Base-by-base conservation (phyloP, 2,329 filamentous ascomycete species). In the Xylaria digitata region DNA sequence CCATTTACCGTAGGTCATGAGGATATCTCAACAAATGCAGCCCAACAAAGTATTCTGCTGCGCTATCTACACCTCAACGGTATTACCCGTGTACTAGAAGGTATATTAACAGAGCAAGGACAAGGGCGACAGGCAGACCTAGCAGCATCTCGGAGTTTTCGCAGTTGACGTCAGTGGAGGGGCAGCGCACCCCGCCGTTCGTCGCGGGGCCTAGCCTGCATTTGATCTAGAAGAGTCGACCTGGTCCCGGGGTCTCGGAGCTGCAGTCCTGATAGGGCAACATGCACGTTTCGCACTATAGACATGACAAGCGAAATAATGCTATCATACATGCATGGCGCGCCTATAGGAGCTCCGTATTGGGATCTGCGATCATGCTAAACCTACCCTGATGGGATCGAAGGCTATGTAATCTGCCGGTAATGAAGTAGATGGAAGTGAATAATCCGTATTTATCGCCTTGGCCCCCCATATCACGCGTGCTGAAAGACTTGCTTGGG, bases 111-210 rank as follows among this genome's bases (percentile, higher is more conserved):
- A 40, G 37, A 15, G 37, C 9, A 40, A 34, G 32, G 37, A 13
- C 13, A 40, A 5, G 37, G 9, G 37, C 37, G 37, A 40, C 37
- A 15, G 15, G 37, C 11, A 50, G 49, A 52, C 11, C 30, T 40
- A 11, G 26, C 26, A 13, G 8, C 6, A 30, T 40, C 23, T 58
- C 63, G 63, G 67, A 59, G 66, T 45, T 26, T 4, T 65, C 62
- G 62, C 66, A 61, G 59, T 54, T 66, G 66, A 64, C 66, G 66
- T 69, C 63, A 66, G 42, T 26, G 40, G 11, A 42, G 21, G 32
- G 50, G 45, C 11, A 30, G n/a, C 13, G 8, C 49, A 66, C 43
- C 59, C 60, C 50, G 42, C 62, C 37, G 8, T 45, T 15, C 15
- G 30, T 17, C 21, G 56, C 11, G 32, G 32, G 46, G 15, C 23